Percentiles rank a stretch among this genome's conserved stretches.
These are phyloP conservation scores for Panicum hallii DNA, from an alignment of 202 grass and related monocot species.

Conservation along the genomic window DNA sequence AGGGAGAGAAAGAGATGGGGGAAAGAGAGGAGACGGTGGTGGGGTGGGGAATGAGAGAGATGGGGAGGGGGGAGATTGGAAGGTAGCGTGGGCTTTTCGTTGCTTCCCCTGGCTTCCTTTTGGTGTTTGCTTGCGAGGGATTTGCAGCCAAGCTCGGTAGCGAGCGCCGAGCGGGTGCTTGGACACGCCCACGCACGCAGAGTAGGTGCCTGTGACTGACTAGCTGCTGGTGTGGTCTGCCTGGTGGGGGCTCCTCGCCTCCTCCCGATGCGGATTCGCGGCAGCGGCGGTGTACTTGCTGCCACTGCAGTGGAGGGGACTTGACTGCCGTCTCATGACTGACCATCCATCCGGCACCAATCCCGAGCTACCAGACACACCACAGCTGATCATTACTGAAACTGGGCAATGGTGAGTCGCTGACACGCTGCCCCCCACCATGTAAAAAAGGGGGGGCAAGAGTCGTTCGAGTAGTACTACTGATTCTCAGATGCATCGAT, in stretches of 20 bases:
- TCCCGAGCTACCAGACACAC: too few relatives aligned
- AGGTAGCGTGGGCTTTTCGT: slow-evolving; percentile 47
- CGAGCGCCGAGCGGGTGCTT: too few relatives aligned
- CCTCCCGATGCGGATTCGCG: slow-evolving; percentile 17
- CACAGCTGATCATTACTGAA: too few relatives aligned
- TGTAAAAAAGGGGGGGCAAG: too few relatives aligned
- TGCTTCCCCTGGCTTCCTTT: slow-evolving; percentile 5
- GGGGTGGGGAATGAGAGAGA: too few relatives aligned
- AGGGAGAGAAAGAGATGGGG: background rate
- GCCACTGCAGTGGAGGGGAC: background rate
- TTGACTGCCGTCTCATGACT: background rate
- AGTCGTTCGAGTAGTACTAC: too few relatives aligned
- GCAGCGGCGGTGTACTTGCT: background rate
- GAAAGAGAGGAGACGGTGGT: background rate
- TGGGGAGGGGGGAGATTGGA: background rate
- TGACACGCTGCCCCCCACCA: background rate
- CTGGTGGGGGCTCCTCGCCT: background rate
- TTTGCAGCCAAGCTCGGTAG: too few relatives aligned
- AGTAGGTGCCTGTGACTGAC: background rate
- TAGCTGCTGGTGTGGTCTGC: background rate
- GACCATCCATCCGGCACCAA: background rate
- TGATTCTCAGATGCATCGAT: too few relatives aligned
- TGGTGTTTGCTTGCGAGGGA: background rate
- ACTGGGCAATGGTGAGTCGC: background rate
- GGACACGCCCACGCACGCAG: too few relatives aligned